Conservation (phyloP, 352 stramenopile genomes). For the Globisporangium apiculatum region DNA sequence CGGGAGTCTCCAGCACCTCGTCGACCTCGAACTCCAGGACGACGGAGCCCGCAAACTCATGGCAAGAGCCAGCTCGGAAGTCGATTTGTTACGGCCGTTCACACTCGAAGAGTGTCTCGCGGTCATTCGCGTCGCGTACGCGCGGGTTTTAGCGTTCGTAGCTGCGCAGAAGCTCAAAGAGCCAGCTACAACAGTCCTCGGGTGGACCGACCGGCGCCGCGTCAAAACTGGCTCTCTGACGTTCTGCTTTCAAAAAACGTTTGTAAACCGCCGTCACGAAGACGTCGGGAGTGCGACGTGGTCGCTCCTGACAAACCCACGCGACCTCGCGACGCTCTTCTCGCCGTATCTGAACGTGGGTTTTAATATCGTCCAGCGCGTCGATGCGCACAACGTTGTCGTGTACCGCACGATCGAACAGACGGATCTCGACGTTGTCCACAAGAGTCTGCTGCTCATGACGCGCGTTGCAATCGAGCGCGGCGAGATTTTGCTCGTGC, state of each 20-base stretch:
- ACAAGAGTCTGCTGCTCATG: constrained; percentile 37
- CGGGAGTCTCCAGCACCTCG: constrained; percentile 35
- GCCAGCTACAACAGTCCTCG: constrained; percentile 24
- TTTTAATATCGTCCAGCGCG: constrained; percentile 25
- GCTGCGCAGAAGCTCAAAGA: constrained; percentile 30
- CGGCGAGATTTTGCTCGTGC: constrained; percentile 27
- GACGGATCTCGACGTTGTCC: constrained; percentile 27
- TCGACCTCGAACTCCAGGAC: constrained; percentile 29
- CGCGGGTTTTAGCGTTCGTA: constrained; percentile 23
- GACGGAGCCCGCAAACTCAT: constrained; percentile 10
- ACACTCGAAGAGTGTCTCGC: constrained; percentile 35
- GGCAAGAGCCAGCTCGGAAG: constrained; percentile 16
- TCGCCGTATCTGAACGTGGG: constrained; percentile 35
- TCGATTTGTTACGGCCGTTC: constrained; percentile 29
- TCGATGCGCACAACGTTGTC: constrained; percentile 38
- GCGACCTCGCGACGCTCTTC: constrained; percentile 22
- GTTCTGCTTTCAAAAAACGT: constrained; percentile 40
- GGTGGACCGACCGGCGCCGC: constrained; percentile 30
- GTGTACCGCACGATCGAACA: constrained; percentile 34
- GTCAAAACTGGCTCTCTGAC: constrained; percentile 19
- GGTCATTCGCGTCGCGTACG: constrained; percentile 32
- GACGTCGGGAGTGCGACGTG: constrained; percentile 26
- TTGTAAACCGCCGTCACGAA: constrained; percentile 17
- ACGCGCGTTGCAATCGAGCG: constrained; percentile 41
- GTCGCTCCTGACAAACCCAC: constrained; percentile 21